These are phyloP conservation scores for Polytrichum commune DNA, from an alignment of 225 moss, liverwort and hornwort genomes.

Conservation along the genomic window DNA sequence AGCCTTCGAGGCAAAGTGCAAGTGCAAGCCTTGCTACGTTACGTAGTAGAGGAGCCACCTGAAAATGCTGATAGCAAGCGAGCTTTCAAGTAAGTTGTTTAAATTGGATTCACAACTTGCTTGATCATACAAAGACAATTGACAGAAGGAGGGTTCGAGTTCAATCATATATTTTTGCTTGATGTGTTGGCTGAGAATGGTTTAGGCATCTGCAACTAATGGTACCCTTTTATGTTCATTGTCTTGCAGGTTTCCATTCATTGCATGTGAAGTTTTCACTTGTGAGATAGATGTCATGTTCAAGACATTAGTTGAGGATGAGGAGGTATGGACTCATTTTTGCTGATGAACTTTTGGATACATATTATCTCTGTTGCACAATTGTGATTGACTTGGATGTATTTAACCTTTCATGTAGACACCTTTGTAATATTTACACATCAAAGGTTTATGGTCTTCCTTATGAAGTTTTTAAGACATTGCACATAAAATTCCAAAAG, in stretches of 20 bases:
- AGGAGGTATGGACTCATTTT: slow-evolving; percentile 58
- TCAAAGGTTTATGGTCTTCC: too few species aligned
- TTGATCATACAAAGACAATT: not conserved
- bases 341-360: not conserved
- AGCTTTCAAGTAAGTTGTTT: slow-evolving; percentile 83
- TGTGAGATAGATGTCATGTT: slow-evolving; percentile 97
- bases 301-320: slow-evolving; percentile 97
- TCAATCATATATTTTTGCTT: not conserved
- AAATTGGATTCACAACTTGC: not conserved
- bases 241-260: slow-evolving; percentile 87
- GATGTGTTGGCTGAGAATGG: not conserved
- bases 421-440: too few species aligned
- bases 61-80: slow-evolving; percentile 94
- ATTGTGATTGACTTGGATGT: too few species aligned
- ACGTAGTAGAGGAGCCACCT: slow-evolving; percentile 97
- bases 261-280: slow-evolving; percentile 95
- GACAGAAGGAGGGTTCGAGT: not conserved
- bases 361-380: too few species aligned
- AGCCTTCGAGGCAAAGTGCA: slow-evolving; percentile 84
- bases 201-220: not conserved
- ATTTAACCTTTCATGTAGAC: too few species aligned
- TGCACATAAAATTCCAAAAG: too few species aligned
- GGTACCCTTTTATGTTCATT: slow-evolving; percentile 3
- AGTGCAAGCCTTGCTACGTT: slow-evolving; percentile 87
- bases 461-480: too few species aligned